These are phyloP conservation scores for Galerina marginata DNA, from an alignment of 768 basidiomycete species.

Conservation along the genomic window DNA sequence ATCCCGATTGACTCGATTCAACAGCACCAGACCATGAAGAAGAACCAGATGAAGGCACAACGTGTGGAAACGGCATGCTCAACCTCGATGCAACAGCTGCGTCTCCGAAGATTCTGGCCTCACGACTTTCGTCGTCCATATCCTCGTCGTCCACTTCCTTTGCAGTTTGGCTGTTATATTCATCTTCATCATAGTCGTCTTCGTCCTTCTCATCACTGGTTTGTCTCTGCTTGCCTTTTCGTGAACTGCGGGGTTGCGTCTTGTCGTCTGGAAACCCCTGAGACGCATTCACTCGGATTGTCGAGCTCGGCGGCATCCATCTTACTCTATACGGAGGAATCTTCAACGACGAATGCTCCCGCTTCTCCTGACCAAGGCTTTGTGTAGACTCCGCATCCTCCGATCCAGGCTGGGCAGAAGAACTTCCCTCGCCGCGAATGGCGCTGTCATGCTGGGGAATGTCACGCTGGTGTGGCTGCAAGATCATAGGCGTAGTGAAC, in stretches of 20 bases:
- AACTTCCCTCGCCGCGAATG: not conserved
- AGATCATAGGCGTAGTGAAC: conserved; percentile 43
- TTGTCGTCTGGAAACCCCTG: not conserved
- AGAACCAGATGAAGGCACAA: not conserved
- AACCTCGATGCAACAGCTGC: no score
- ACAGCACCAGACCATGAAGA: not conserved
- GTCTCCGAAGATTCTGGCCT: not conserved
- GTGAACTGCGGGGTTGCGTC: no score
- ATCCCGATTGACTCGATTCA: no score
- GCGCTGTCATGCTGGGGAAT: not conserved
- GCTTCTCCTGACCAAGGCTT: no score
- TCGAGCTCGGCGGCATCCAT: conserved; percentile 49
- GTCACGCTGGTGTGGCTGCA: conserved; percentile 19
- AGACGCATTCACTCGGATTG: conserved; percentile 31
- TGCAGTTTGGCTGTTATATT: not conserved
- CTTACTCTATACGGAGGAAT: conserved; percentile 35
- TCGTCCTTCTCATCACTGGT: conserved; percentile 14
- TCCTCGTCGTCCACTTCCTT: not conserved
- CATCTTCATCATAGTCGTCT: conserved; percentile 17
- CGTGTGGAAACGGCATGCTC: no score
- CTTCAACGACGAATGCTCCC: not conserved
- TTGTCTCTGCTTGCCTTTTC: no score
- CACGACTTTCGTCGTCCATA: not conserved
- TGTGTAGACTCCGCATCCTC: not conserved
- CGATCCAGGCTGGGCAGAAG: not conserved